Percentiles rank a stretch among this genome's conserved stretches.
These are phyloP conservation scores for Alternaria arbusti DNA, from an alignment of 2,329 filamentous ascomycete species.

Conservation along the genomic window DNA sequence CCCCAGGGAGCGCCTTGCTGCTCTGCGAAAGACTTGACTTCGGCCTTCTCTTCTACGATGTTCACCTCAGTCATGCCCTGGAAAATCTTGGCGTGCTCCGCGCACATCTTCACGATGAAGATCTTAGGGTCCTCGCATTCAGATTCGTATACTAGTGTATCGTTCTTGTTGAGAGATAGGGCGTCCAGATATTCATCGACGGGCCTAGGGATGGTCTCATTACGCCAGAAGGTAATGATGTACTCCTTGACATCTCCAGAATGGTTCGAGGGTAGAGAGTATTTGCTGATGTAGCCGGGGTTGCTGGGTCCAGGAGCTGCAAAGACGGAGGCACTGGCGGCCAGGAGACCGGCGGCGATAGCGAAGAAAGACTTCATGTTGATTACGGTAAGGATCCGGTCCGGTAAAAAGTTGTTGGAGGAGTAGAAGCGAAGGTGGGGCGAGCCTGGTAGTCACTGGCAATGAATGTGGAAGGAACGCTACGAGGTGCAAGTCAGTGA, in stretches of 20 bases:
- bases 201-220: too few species aligned
- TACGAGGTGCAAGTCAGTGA: conserved; percentile 25
- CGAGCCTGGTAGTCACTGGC: conserved; percentile 21
- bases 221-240: conserved; percentile 31
- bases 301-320: too few species aligned
- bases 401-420: conserved; percentile 20
- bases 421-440: conserved; percentile 20
- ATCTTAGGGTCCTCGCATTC: too few species aligned
- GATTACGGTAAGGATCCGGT: conserved; percentile 34
- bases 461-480: conserved; percentile 30
- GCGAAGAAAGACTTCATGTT: conserved; percentile 42
- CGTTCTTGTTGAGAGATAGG: too few species aligned
- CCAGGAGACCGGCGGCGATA: conserved; percentile 36
- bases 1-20: conserved; percentile 54
- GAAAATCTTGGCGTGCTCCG: conserved; percentile 49
- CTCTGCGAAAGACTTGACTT: conserved; percentile 37
- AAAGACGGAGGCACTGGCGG: conserved; percentile 18
- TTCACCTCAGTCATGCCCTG: conserved; percentile 50
- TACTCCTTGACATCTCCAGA: conserved; percentile 38
- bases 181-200: too few species aligned
- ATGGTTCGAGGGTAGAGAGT: conserved; percentile 28
- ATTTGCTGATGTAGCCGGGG: conserved; percentile 24
- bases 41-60: conserved; percentile 51
- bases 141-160: too few species aligned
- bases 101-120: conserved; percentile 31